Evolutionary conservation across 2,329 filamentous ascomycete genomes (phyloP), one percentile per base, ranked within the genome.

Genomic region (Colletotrichum nymphaeae): DNA sequence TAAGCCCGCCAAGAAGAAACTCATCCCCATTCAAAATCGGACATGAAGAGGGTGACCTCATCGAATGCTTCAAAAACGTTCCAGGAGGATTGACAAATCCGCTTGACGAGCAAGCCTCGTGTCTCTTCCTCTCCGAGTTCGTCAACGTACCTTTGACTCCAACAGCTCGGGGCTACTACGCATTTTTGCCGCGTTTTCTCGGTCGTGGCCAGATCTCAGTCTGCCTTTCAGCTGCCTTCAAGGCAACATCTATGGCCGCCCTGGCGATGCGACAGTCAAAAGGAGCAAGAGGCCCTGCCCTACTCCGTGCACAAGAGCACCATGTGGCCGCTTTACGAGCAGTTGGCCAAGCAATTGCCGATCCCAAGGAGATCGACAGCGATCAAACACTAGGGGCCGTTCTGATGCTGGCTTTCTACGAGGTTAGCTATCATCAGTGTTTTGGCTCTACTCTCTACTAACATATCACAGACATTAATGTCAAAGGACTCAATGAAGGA

Each of bases 401-500:
- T 1, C 49, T 76, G 0, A 69, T 76, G 73, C 73, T 76, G 9
- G 75, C 73, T 8, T 74, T 76, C 12, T 76, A 75, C 12, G 75
- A 76, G 69, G 74, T 75, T 32, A 65, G 52, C 8, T 5, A 19
- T 2, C 1, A 14, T 16, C 14, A 11, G 1, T 5, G 14, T 2
- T 5, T 0, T 5, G 0, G 3, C 35, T 12, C 3, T 1, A n/a
- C 16, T 19, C 0, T 32, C 26, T 60, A 32, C n/a, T 52, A 4
- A 63, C 2, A 14, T 2, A 2, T 8, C 53, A 53, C 55, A 76
- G 35, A 35, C 75, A 8, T 68, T 74, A n/a, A 72, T 75, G 24
- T 72, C 75, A 5, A 72, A 72, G 26, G 75, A 76, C 42, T 73
- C 75, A 3, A 71, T 77, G 22, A 72, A 71, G 11, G 75, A 76